Conservation (phyloP, 75 land plant species). For the Picea sitchensis region DNA sequence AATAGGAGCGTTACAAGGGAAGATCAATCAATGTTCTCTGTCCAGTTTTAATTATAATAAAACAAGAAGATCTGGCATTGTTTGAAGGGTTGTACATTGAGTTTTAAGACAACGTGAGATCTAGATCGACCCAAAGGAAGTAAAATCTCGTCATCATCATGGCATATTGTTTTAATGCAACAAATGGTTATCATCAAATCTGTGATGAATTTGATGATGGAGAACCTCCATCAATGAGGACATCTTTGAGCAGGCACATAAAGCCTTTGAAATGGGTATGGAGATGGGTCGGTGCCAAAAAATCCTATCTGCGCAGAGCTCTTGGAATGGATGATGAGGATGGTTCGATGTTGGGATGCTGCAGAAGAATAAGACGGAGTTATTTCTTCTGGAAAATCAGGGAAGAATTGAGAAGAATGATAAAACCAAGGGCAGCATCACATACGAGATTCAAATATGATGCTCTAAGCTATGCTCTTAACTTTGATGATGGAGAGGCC, state of each 20-base stretch:
- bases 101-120: no score
- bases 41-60: no score
- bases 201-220: not conserved
- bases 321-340: not conserved
- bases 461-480: slow-evolving; percentile 14
- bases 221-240: not conserved
- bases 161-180: not conserved
- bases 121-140: no score
- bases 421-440: not conserved
- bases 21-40: no score
- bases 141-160: not conserved
- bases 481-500: slow-evolving; percentile 14
- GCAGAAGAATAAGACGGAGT: not conserved
- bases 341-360: not conserved
- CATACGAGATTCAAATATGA: slow-evolving; percentile 10
- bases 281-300: not conserved
- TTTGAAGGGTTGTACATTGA: no score
- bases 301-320: not conserved
- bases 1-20: no score
- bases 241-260: not conserved
- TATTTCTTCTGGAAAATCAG: slow-evolving; percentile 5
- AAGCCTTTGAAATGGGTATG: not conserved
- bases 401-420: slow-evolving; percentile 11
- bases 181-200: not conserved
- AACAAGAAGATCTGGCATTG: no score